phyloP scores from a whole-genome alignment of 352 stramenopile genomes.

The Phytopythium oedochilum region DNA sequence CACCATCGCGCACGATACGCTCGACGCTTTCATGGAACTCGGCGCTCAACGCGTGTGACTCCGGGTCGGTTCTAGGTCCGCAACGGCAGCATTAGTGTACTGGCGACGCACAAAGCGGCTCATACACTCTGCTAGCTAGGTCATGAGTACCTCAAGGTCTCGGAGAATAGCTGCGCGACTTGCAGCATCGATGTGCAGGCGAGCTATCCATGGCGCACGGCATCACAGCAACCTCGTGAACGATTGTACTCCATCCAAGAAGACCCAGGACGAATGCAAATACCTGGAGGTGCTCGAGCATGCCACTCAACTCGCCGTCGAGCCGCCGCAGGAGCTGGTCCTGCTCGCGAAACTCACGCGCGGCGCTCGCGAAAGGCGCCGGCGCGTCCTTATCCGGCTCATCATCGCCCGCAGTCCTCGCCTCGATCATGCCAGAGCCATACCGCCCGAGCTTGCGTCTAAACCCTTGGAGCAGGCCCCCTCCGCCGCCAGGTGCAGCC shows the following conservation, averaged over 20 bases:
- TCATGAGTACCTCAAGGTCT: constrained; percentile 54
- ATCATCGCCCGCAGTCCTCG: constrained; percentile 3
- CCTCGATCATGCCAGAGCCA: not conserved
- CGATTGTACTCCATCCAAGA: no score
- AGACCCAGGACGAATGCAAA: no score
- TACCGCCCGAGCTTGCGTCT: constrained; percentile 58
- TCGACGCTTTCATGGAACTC: constrained; percentile 51
- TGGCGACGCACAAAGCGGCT: not conserved
- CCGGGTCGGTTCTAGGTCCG: constrained; percentile 15
- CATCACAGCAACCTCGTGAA: no score
- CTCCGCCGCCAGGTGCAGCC: not conserved
- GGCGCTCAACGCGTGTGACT: constrained; percentile 23
- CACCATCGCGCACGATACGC: constrained; percentile 45
- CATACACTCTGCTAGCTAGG: no score
- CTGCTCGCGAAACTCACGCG: constrained; percentile 51
- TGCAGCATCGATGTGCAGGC: constrained; percentile 4
- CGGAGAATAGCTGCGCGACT: constrained; percentile 49
- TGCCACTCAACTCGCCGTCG: constrained; percentile 36
- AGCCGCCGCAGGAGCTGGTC: constrained; percentile 41
- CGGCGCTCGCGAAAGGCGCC: constrained; percentile 20
- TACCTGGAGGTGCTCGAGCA: constrained; percentile 56
- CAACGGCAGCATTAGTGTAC: not conserved
- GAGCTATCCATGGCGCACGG: not conserved
- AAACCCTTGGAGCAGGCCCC: constrained; percentile 51
- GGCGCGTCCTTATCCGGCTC: constrained; percentile 15